Conservation (phyloP, 1,139 yeast species). For the Diutina rugosa region DNA sequence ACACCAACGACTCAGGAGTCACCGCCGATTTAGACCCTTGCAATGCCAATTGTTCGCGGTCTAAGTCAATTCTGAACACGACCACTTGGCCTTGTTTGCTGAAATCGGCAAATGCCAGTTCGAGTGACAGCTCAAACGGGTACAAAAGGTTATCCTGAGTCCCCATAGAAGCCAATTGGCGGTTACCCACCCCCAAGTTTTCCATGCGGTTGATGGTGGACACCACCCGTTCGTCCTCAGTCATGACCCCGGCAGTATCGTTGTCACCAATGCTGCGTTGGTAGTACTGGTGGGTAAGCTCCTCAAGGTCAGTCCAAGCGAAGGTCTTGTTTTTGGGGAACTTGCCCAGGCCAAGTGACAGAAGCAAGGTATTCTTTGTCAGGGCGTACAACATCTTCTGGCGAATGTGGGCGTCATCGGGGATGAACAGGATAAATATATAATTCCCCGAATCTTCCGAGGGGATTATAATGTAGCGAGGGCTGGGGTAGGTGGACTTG, state of each 20-base stretch:
- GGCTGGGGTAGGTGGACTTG: constrained; percentile 21
- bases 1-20: constrained; percentile 11
- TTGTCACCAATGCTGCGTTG: constrained; percentile 20
- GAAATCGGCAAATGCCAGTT: constrained; percentile 10
- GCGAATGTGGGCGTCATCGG: constrained; percentile 73
- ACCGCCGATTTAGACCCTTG: constrained; percentile 7
- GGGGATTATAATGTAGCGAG: constrained; percentile 40
- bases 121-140: constrained; percentile 14
- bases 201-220: constrained; percentile 29
- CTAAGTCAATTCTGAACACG: constrained; percentile 19
- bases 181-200: constrained; percentile 12
- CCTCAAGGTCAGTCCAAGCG: constrained; percentile 48
- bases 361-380: constrained; percentile 61
- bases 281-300: constrained; percentile 43
- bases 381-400: constrained; percentile 92
- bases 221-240: constrained; percentile 48
- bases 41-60: constrained; percentile 13
- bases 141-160: constrained; percentile 12
- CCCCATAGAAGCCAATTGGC: constrained; percentile 15
- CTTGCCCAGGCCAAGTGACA: constrained; percentile 56
- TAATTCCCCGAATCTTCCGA: constrained; percentile 14
- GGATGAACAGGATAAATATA: constrained; percentile 71
- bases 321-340: constrained; percentile 38
- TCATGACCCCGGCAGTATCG: constrained; percentile 21
- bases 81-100: constrained; percentile 5